A percentile compares a stretch with the other conserved stretches of the same genome.
phyloP scores from a whole-genome alignment of 1,139 yeast species.

The Kurtzmaniella quercitrusa region DNA sequence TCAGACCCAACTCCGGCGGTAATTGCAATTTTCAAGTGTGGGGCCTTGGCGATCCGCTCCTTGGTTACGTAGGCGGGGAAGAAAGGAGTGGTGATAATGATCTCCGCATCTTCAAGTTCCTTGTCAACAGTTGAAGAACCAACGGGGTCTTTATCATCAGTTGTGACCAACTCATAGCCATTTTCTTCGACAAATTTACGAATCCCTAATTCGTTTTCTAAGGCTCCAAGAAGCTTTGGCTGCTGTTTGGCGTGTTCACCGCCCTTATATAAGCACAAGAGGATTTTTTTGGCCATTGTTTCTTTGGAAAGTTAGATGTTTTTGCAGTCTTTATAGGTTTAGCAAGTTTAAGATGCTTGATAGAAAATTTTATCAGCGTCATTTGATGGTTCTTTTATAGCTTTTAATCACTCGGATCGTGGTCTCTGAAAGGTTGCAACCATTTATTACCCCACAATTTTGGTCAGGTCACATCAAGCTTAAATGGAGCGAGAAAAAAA shows the following conservation, averaged over 20 bases:
- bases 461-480: background rate
- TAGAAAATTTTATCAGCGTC: background rate
- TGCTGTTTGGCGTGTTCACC: constrained; percentile 58
- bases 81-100: constrained; percentile 79
- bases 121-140: constrained; percentile 53
- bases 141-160: constrained; percentile 68
- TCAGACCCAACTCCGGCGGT: constrained; percentile 89
- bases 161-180: constrained; percentile 67
- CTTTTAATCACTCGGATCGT: background rate
- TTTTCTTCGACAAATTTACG: constrained; percentile 58
- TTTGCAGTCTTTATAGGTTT: background rate
- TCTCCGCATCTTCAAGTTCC: constrained; percentile 66
- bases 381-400: background rate
- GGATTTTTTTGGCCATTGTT: constrained; percentile 34
- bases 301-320: background rate
- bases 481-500: background rate
- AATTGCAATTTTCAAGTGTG: constrained; percentile 65
- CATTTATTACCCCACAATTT: background rate
- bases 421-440: background rate
- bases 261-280: constrained; percentile 55
- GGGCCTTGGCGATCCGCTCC: constrained; percentile 65
- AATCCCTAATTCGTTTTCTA: constrained; percentile 74
- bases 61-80: constrained; percentile 74
- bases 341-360: background rate
- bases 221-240: constrained; percentile 59